Evolutionary conservation across 2,329 filamentous ascomycete species (phyloP).

Genomic region (Albophoma yamanashiensis): DNA sequence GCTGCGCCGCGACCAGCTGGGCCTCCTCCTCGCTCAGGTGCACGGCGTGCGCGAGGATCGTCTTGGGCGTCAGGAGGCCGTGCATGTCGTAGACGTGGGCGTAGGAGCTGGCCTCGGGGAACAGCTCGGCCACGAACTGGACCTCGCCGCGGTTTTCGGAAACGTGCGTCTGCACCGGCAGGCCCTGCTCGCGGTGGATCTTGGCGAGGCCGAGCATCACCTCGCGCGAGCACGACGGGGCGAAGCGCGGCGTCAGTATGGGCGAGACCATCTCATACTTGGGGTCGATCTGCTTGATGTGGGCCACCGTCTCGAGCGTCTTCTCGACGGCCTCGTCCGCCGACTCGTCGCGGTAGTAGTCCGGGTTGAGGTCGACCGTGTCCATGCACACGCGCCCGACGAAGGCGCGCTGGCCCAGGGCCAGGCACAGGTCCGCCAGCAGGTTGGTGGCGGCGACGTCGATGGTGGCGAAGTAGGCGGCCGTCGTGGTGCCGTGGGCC

Average conservation of each 20-base stretch:
- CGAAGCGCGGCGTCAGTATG: conserved; percentile 68
- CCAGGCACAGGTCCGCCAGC: conserved; percentile 73
- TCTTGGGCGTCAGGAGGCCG: conserved; percentile 59
- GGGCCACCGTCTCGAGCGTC: conserved; percentile 49
- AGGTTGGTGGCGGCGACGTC: conserved; percentile 85
- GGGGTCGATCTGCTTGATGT: conserved; percentile 61
- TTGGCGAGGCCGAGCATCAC: conserved; percentile 54
- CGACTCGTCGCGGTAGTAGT: conserved; percentile 69
- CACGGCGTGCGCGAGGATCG: conserved; percentile 77
- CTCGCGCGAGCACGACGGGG: conserved; percentile 47
- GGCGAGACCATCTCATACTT: conserved; percentile 55
- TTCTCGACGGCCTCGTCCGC: conserved; percentile 43
- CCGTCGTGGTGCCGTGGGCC: conserved; percentile 83
- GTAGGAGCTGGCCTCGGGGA: conserved; percentile 56
- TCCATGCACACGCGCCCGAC: conserved; percentile 97
- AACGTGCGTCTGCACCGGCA: conserved; percentile 82
- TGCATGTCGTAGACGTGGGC: conserved; percentile 67
- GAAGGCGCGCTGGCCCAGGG: conserved; percentile 75
- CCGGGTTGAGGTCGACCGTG: conserved; percentile 49
- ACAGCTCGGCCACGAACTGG: conserved; percentile 56
- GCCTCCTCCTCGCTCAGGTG: conserved; percentile 63
- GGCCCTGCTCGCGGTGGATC: conserved; percentile 48
- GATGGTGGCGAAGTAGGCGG: conserved; percentile 88
- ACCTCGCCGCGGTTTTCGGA: conserved; percentile 73
- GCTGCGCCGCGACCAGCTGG: conserved; percentile 46